Conservation (phyloP, 2,329 filamentous ascomycete genomes). For the Aspergillus sergii region DNA sequence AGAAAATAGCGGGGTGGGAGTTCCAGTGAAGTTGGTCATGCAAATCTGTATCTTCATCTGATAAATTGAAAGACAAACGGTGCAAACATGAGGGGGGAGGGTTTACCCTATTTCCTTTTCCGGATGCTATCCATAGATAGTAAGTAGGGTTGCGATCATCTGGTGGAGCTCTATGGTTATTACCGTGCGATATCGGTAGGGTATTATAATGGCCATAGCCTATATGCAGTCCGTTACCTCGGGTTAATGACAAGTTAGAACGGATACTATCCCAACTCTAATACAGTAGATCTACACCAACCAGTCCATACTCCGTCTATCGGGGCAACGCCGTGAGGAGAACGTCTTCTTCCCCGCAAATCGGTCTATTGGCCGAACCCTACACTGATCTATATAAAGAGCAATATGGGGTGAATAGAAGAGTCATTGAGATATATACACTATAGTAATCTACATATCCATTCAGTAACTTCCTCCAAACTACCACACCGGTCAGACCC, state of each 20-base stretch:
- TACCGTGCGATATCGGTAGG: constrained; percentile 1
- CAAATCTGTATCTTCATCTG: not conserved
- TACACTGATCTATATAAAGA: not conserved
- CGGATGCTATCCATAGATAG: not conserved
- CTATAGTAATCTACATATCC: not conserved
- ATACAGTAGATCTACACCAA: no score
- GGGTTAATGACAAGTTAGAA: not conserved
- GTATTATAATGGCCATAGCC: not conserved
- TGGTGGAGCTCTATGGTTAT: not conserved
- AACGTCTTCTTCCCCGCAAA: constrained; percentile 25
- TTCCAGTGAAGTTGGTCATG: no score
- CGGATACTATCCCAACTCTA: not conserved
- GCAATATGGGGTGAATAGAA: not conserved
- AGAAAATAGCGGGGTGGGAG: not conserved
- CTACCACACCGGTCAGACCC: not conserved
- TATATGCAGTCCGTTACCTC: not conserved
- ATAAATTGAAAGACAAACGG: constrained; percentile 12
- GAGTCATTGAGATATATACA: not conserved
- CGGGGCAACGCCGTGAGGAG: constrained; percentile 2
- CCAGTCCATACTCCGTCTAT: not conserved
- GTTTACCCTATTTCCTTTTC: constrained; percentile 20
- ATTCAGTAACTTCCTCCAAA: not conserved
- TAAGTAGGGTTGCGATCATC: not conserved
- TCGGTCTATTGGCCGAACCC: constrained; percentile 28
- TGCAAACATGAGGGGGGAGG: constrained; percentile 17